These are phyloP conservation scores for Aegilops speltoides DNA, from an alignment of 176 grass and related monocot genomes.

Conservation along the genomic window DNA sequence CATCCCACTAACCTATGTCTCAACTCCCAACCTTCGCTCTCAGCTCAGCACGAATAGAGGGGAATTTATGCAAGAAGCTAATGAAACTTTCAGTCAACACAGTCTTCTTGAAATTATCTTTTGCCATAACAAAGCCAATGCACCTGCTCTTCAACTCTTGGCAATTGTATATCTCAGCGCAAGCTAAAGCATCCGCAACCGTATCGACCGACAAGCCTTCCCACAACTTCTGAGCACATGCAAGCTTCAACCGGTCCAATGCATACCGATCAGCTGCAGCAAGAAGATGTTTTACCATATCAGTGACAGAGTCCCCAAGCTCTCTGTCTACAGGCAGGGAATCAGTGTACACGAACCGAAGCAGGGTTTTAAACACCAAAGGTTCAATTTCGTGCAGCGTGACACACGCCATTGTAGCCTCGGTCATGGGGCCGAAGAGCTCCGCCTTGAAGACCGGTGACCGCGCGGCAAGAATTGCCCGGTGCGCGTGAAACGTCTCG, in stretches of 20 bases:
- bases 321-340: not conserved
- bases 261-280: slow-evolving; percentile 58
- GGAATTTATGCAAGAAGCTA: not conserved
- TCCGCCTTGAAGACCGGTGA: slow-evolving; percentile 30
- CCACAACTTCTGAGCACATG: slow-evolving; percentile 44
- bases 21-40: not conserved
- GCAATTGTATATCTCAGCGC: slow-evolving; percentile 51
- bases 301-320: not conserved
- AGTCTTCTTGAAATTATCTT: slow-evolving; percentile 38
- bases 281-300: not conserved
- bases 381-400: slow-evolving; percentile 26
- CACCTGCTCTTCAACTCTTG: slow-evolving; percentile 47
- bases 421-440: slow-evolving; percentile 27
- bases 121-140: slow-evolving; percentile 30
- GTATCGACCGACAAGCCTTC: slow-evolving; percentile 22
- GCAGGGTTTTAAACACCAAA: slow-evolving; percentile 32
- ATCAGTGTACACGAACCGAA: slow-evolving; percentile 56
- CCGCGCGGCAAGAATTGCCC: slow-evolving; percentile 11
- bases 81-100: slow-evolving; percentile 21
- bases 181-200: slow-evolving; percentile 27
- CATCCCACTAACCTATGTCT: not conserved
- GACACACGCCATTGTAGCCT: not conserved
- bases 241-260: slow-evolving; percentile 51
- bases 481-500: slow-evolving; percentile 24
- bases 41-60: not conserved